Evolutionary conservation across 2,329 filamentous ascomycete species (phyloP).

Genomic region (Sporothrix protearum): DNA sequence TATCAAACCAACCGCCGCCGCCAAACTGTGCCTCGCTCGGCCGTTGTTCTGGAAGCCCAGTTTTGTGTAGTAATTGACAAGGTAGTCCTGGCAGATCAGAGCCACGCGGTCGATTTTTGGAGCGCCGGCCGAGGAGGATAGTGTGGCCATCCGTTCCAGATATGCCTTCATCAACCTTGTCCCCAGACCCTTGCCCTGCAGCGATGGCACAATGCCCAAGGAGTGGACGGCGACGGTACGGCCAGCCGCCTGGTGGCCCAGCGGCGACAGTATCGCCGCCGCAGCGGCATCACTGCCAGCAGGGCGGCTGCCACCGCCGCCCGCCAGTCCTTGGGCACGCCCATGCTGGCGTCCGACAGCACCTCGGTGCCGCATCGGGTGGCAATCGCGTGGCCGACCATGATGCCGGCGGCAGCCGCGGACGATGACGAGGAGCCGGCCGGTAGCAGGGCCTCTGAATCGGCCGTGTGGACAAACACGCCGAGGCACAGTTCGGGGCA

Average conservation of each 20-base stretch:
- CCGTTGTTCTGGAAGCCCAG: slow-evolving; percentile 69
- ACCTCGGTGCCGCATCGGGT: slow-evolving; percentile 41
- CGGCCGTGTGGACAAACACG: slow-evolving; percentile 51
- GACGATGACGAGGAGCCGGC: slow-evolving; percentile 51
- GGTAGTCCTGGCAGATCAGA: slow-evolving; percentile 70
- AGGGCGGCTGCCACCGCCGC: slow-evolving; percentile 40
- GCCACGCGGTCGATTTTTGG: slow-evolving; percentile 56
- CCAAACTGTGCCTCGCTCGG: slow-evolving; percentile 66
- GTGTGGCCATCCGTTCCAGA: slow-evolving; percentile 62
- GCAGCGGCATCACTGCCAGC: slow-evolving; percentile 30
- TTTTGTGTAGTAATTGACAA: slow-evolving; percentile 72
- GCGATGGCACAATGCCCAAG: slow-evolving; percentile 70
- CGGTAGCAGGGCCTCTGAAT: slow-evolving; percentile 39
- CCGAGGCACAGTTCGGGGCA: slow-evolving; percentile 77
- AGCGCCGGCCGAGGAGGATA: slow-evolving; percentile 55
- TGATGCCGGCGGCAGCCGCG: slow-evolving; percentile 54
- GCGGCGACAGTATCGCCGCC: slow-evolving; percentile 35
- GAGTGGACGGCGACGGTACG: slow-evolving; percentile 78
- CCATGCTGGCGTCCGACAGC: slow-evolving; percentile 76
- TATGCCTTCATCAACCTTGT: slow-evolving; percentile 71
- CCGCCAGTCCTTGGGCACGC: slow-evolving; percentile 64
- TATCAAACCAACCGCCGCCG: slow-evolving; percentile 76
- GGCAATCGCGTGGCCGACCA: slow-evolving; percentile 61
- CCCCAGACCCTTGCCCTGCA: slow-evolving; percentile 71
- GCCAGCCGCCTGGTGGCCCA: slow-evolving; percentile 71